These are phyloP conservation scores for Avena atlantica DNA, from an alignment of 176 grass and related monocot species.

Conservation along the genomic window DNA sequence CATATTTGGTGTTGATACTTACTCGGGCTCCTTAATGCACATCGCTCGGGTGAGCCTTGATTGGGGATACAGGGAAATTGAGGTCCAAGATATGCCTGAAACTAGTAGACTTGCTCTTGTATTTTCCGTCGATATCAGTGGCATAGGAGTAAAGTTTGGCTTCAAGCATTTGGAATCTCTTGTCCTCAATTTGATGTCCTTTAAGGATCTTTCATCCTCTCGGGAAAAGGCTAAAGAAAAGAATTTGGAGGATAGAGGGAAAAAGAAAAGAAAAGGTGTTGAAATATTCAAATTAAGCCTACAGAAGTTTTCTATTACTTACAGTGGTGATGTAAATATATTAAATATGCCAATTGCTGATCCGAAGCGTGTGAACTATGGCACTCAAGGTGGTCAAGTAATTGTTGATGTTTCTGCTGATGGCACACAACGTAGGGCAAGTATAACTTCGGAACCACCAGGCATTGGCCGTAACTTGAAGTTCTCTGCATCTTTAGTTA, in stretches of 20 bases:
- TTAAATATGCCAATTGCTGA: constrained; percentile 85
- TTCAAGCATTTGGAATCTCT: constrained; percentile 91
- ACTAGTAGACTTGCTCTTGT: constrained; percentile 60
- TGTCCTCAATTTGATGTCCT: constrained; percentile 75
- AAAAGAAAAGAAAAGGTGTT: constrained; percentile 76
- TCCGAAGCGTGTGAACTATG: constrained; percentile 98
- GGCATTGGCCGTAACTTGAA: constrained; percentile 56
- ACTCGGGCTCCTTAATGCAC: constrained; percentile 83
- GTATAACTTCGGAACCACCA: constrained; percentile 68
- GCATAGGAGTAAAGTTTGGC: constrained; percentile 81
- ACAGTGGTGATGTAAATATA: constrained; percentile 75
- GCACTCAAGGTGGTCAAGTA: constrained; percentile 89
- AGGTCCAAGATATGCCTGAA: constrained; percentile 72
- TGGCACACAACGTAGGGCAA: constrained; percentile 84
- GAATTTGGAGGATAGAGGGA: constrained; percentile 53
- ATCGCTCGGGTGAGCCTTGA: constrained; percentile 91
- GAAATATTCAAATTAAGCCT: constrained; percentile 86
- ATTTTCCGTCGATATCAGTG: constrained; percentile 91
- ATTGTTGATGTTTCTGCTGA: constrained; percentile 87
- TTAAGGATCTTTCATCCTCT: constrained; percentile 62
- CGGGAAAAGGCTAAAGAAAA: constrained; percentile 57
- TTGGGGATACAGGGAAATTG: constrained; percentile 88
- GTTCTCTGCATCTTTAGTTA: constrained; percentile 78
- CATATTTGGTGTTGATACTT: constrained; percentile 90
- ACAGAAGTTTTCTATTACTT: constrained; percentile 86